Percentiles rank a stretch among this genome's conserved stretches.
Conservation (phyloP, 345 rosid genomes). For the Camelina sativa region DNA sequence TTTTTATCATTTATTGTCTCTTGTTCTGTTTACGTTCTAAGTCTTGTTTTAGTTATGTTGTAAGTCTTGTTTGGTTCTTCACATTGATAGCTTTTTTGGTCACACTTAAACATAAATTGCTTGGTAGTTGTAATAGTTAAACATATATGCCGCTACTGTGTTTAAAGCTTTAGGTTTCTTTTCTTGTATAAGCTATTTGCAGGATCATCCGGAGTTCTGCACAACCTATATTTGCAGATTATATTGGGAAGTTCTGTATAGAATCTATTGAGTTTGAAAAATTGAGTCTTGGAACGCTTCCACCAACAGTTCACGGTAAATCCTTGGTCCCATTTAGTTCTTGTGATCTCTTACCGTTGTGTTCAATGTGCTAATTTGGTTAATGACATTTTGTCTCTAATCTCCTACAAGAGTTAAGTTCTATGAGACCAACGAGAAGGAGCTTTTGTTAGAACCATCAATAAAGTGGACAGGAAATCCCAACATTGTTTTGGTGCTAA, state of each 20-base stretch:
- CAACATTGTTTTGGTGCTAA: conserved; percentile 63
- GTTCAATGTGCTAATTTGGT: conserved; percentile 6
- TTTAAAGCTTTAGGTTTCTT: conserved; percentile 21
- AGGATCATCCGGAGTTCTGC: conserved; percentile 50
- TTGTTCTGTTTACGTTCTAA: too few species aligned
- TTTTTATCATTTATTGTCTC: too few species aligned
- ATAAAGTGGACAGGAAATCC: conserved; percentile 85
- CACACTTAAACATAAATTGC: too few species aligned
- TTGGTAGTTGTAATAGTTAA: too few species aligned
- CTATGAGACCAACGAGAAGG: conserved; percentile 73
- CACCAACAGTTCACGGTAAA: conserved; percentile 69
- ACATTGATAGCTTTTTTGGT: too few species aligned
- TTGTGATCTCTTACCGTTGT: neutral
- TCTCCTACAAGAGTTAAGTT: conserved; percentile 62
- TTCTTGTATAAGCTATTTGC: conserved; percentile 59
- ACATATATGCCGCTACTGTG: too few species aligned
- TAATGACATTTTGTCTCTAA: neutral
- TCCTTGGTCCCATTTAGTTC: conserved; percentile 10
- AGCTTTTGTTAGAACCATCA: conserved; percentile 71
- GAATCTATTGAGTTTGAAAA: conserved; percentile 59
- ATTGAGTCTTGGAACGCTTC: conserved; percentile 68
- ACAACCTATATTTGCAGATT: conserved; percentile 65
- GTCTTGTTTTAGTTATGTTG: too few species aligned
- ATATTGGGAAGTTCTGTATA: conserved; percentile 55
- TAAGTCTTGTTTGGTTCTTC: too few species aligned